Base-by-base conservation (phyloP, 768 basidiomycete genomes). In the Amanita jacksonii region DNA sequence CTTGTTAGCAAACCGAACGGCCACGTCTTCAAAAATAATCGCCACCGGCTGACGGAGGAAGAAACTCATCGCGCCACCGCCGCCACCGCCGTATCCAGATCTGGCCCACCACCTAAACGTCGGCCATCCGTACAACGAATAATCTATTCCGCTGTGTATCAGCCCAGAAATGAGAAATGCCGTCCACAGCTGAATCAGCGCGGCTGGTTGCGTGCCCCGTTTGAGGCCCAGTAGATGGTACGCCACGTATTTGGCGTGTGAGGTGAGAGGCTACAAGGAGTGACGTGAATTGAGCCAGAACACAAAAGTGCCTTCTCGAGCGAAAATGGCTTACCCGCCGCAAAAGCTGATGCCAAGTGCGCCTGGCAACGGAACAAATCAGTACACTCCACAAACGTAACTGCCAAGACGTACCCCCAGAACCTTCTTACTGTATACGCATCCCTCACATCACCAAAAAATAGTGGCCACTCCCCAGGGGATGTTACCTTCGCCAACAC, bases 41-140 rank as follows among this genome's bases (percentile, higher is more conserved):
- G 54, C 62, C 7, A 62, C 36, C 0, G 64, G 58, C 50, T 67
- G 65, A 35, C 61, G 46, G 37, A 58, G 40, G 53, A 66, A 66
- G 50, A 66, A 66, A 3, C 44, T 48, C 35, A 68, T 53, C 8
- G 58, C 52, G 13, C 56, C 52, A 15, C 51, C 56, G 32, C 56
- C 49, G 18, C 39, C 31, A 27, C 27, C 27, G 8, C 16, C 22
- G 19, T n/a, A 4, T 19, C 37, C 10, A 22, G 8, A 25, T 19
- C 36, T 37, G 18, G 12, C 34, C 34, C 43, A 37, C 16, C 34
- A 27, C 22, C 20, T 30, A 20, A 38, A 27, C 16, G 36, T 27
- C 27, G 20, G 19, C n/a, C 34, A 15, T 5, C 54, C 54, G 5
- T 57, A 39, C 38, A 62, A 45, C 61, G 64, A 60, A 45, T 55